Conservation (phyloP, 352 stramenopile genomes). For the Phytopythium ostracodes region DNA sequence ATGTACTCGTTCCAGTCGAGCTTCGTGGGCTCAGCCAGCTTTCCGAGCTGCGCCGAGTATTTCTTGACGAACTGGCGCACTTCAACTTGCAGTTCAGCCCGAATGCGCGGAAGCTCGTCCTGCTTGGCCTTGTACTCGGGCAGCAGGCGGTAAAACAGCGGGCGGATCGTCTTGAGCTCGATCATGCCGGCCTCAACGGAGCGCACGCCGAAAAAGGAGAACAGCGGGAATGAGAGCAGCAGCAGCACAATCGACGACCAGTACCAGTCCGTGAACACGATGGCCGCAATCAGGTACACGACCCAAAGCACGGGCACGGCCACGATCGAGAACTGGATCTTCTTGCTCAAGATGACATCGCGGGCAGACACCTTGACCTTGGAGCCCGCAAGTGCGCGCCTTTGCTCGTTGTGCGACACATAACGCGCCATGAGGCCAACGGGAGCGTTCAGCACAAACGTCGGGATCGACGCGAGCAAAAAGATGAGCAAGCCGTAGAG, state of each 20-base stretch:
- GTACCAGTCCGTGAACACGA: slow-evolving; percentile 83
- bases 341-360: slow-evolving; percentile 91
- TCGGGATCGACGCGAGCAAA: slow-evolving; percentile 86
- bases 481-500: slow-evolving; percentile 84
- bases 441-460: slow-evolving; percentile 88
- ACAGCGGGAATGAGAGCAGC: slow-evolving; percentile 79
- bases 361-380: slow-evolving; percentile 90
- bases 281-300: slow-evolving; percentile 79
- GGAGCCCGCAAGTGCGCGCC: slow-evolving; percentile 80
- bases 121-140: slow-evolving; percentile 76
- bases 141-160: slow-evolving; percentile 77
- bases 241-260: slow-evolving; percentile 80
- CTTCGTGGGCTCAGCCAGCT: slow-evolving; percentile 61
- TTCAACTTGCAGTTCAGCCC: slow-evolving; percentile 66
- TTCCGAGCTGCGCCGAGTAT: slow-evolving; percentile 52
- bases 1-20: slow-evolving; percentile 87
- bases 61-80: slow-evolving; percentile 78
- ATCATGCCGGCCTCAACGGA: slow-evolving; percentile 87
- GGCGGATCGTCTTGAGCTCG: slow-evolving; percentile 80
- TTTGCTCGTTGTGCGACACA: slow-evolving; percentile 68
- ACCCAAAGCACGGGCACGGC: slow-evolving; percentile 87
- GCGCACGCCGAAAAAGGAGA: slow-evolving; percentile 86
- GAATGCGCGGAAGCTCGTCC: slow-evolving; percentile 67
- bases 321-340: slow-evolving; percentile 92
- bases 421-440: slow-evolving; percentile 86